A percentile compares a stretch with the other conserved stretches of the same genome.
These are phyloP conservation scores for Xylaria curta DNA, from an alignment of 495 filamentous ascomycete genomes.

Conservation along the genomic window DNA sequence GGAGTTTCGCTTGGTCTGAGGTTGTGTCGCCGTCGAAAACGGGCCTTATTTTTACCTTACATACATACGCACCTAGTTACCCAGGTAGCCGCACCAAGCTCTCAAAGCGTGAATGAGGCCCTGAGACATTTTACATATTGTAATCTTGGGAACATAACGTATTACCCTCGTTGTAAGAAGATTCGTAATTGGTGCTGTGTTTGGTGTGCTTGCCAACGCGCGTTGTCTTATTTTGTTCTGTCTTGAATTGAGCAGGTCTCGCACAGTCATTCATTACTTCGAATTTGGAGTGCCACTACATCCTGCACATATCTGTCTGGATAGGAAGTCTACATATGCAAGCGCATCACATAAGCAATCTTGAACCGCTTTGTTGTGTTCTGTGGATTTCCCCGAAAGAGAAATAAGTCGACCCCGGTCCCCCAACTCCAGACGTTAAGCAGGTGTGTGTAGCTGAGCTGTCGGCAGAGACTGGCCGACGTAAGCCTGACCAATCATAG, in stretches of 20 bases:
- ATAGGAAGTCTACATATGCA: slow-evolving; percentile 9
- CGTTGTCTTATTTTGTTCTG: slow-evolving; percentile 1
- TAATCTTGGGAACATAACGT: background rate
- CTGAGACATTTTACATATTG: slow-evolving; percentile 13
- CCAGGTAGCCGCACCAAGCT: background rate
- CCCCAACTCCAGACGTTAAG: background rate
- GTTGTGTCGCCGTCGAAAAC: background rate
- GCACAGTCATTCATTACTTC: slow-evolving; percentile 5
- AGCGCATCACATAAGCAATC: background rate
- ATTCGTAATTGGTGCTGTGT: too few species aligned
- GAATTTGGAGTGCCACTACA: background rate
- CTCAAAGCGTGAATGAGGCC: background rate
- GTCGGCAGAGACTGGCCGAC: background rate
- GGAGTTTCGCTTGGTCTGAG: background rate
- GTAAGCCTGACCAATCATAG: slow-evolving; percentile 30
- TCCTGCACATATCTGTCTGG: background rate
- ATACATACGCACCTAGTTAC: background rate
- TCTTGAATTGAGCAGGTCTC: background rate
- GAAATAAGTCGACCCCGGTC: background rate
- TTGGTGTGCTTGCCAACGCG: too few species aligned
- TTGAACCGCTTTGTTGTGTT: background rate
- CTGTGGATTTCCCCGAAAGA: background rate
- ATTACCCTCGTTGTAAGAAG: too few species aligned
- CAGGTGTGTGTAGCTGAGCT: background rate
- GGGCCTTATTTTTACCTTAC: background rate